These are phyloP conservation scores for Mimosa bimucronata DNA, from an alignment of 306 rosid species.

Conservation along the genomic window DNA sequence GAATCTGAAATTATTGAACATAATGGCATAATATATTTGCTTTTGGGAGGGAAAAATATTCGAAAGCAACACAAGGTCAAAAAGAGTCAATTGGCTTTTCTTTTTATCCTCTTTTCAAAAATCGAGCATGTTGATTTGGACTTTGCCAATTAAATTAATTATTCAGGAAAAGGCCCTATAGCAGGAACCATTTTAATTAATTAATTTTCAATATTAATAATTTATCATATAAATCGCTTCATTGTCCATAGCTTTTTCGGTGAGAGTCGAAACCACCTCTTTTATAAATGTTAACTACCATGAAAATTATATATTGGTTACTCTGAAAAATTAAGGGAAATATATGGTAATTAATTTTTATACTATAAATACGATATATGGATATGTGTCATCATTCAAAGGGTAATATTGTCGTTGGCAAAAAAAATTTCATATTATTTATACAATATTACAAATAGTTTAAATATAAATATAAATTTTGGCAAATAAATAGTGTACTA, in stretches of 20 bases:
- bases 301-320: not conserved
- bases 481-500: not conserved
- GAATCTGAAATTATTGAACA: not conserved
- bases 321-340: too few relatives aligned
- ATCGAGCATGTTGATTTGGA: conserved; percentile 5
- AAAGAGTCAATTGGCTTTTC: not conserved
- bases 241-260: not conserved
- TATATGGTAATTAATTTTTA: too few relatives aligned
- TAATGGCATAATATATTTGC: not conserved
- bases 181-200: not conserved
- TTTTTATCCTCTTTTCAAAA: not conserved
- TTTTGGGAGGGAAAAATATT: conserved; percentile 16
- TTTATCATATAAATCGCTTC: too few relatives aligned
- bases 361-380: not conserved
- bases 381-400: too few relatives aligned
- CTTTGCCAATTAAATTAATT: not conserved
- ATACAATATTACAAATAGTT: not conserved
- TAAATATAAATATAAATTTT: not conserved
- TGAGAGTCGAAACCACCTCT: not conserved
- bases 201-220: not conserved
- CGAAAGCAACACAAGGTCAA: conserved; percentile 12
- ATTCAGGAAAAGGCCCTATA: not conserved
- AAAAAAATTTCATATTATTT: too few relatives aligned
- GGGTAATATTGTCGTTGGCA: too few relatives aligned
- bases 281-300: too few relatives aligned